These are phyloP conservation scores for Candida peoriensis DNA, from an alignment of 805 yeast species.

Conservation along the genomic window DNA sequence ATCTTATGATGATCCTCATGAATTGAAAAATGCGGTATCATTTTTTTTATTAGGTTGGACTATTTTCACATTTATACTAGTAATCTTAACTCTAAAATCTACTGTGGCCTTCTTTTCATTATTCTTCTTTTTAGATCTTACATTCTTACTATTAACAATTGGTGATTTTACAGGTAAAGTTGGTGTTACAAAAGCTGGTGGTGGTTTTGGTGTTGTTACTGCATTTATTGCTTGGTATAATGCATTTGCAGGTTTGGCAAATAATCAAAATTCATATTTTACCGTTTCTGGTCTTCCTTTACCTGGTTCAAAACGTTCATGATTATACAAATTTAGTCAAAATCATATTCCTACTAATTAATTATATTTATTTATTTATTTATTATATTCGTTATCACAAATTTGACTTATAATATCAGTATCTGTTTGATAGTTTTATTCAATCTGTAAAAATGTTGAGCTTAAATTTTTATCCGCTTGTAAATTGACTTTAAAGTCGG, in stretches of 20 bases:
- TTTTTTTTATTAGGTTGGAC: slow-evolving; percentile 60
- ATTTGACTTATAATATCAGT: no score
- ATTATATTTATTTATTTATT: no score
- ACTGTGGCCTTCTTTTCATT: slow-evolving; percentile 58
- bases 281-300: slow-evolving; percentile 27
- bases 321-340: no score
- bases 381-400: no score
- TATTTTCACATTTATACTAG: slow-evolving; percentile 51
- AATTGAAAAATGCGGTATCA: slow-evolving; percentile 48
- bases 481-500: no score
- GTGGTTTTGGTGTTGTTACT: slow-evolving; percentile 49
- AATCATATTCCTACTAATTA: no score
- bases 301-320: slow-evolving; percentile 28
- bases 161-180: slow-evolving; percentile 43
- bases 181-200: slow-evolving; percentile 46
- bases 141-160: slow-evolving; percentile 50
- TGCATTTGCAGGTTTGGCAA: slow-evolving; percentile 60
- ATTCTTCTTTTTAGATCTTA: slow-evolving; percentile 46
- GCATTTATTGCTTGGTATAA: slow-evolving; percentile 55
- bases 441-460: no score
- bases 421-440: no score
- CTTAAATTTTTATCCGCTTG: no score
- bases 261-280: slow-evolving; percentile 44
- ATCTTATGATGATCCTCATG: slow-evolving; percentile 41
- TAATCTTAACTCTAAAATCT: slow-evolving; percentile 54